Conservation (phyloP, 176 grass and related monocot genomes). For the Hordeum vulgare region DNA sequence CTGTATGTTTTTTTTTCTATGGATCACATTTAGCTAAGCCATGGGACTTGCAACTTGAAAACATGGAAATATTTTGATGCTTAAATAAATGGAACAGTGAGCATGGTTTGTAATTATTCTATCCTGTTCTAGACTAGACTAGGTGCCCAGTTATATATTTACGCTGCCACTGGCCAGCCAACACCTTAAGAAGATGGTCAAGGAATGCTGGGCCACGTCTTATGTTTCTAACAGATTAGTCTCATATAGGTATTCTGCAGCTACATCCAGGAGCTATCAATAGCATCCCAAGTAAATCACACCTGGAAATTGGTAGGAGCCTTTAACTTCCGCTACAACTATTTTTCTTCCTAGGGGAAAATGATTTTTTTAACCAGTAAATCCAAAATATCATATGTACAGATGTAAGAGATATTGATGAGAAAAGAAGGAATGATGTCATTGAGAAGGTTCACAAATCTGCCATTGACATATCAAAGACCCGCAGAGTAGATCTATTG, state of each 20-base stretch:
- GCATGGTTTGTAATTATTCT: background rate
- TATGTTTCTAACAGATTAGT: conserved; percentile 21
- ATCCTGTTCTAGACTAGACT: background rate
- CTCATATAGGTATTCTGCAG: conserved; percentile 74
- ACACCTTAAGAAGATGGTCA: background rate
- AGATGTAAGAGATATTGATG: conserved; percentile 85
- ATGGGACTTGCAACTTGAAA: background rate
- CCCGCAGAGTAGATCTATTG: conserved; percentile 55
- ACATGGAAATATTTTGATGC: background rate
- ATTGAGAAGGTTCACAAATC: conserved; percentile 66
- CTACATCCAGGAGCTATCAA: conserved; percentile 96
- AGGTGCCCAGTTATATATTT: conserved; percentile 5
- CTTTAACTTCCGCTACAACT: background rate
- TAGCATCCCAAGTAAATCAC: conserved; percentile 97
- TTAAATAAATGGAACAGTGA: background rate
- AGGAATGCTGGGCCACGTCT: background rate
- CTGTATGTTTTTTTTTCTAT: no score
- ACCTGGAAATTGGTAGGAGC: conserved; percentile 83
- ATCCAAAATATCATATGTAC: conserved; percentile 13
- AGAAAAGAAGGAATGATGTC: conserved; percentile 76
- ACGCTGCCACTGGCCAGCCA: background rate
- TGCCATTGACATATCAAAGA: conserved; percentile 59
- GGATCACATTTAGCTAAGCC: background rate
- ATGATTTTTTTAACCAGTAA: background rate
- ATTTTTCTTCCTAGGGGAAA: background rate